A percentile compares a stretch with the other conserved stretches of the same genome.
Evolutionary conservation across 2,329 filamentous ascomycete species (phyloP).

Genomic region (Venturia aucupariae): DNA sequence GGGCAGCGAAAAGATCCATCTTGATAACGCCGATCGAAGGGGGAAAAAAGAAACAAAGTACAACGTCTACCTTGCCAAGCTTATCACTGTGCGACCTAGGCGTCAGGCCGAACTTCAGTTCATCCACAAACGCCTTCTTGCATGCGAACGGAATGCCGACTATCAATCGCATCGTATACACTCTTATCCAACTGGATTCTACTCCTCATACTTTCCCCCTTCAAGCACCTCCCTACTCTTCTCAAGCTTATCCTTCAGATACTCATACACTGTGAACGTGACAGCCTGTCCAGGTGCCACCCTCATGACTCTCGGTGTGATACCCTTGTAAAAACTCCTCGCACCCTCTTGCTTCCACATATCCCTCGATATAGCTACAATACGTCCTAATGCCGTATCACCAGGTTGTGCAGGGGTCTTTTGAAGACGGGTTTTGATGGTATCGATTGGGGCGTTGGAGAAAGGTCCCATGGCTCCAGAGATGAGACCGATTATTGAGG

Average conservation of each 20-base stretch:
- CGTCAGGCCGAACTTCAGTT: too few relatives aligned
- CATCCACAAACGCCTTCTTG: too few relatives aligned
- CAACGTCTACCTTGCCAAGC: too few relatives aligned
- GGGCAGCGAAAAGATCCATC: too few relatives aligned
- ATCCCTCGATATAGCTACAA: conserved; percentile 59
- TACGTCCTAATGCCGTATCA: conserved; percentile 70
- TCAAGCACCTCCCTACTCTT: conserved; percentile 37
- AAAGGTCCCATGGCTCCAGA: conserved; percentile 92
- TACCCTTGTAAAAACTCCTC: conserved; percentile 97
- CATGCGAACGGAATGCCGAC: too few relatives aligned
- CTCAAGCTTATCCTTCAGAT: conserved; percentile 41
- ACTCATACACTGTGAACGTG: conserved; percentile 53
- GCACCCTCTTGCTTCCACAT: conserved; percentile 76
- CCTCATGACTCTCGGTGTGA: conserved; percentile 94
- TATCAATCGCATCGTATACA: too few relatives aligned
- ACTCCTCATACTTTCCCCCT: conserved; percentile 42
- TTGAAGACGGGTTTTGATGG: conserved; percentile 95
- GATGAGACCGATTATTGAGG: conserved; percentile 80
- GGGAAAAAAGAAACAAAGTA: too few relatives aligned
- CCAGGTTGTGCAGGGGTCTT: conserved; percentile 77
- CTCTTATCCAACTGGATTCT: conserved; percentile 14
- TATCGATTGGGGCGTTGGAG: conserved; percentile 95
- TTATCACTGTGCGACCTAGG: too few relatives aligned
- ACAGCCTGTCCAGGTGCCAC: conserved; percentile 90
- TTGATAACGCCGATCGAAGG: too few relatives aligned